These are phyloP conservation scores for Sporothrix brunneoviolacea DNA, from an alignment of 2,329 filamentous ascomycete species.

Conservation along the genomic window DNA sequence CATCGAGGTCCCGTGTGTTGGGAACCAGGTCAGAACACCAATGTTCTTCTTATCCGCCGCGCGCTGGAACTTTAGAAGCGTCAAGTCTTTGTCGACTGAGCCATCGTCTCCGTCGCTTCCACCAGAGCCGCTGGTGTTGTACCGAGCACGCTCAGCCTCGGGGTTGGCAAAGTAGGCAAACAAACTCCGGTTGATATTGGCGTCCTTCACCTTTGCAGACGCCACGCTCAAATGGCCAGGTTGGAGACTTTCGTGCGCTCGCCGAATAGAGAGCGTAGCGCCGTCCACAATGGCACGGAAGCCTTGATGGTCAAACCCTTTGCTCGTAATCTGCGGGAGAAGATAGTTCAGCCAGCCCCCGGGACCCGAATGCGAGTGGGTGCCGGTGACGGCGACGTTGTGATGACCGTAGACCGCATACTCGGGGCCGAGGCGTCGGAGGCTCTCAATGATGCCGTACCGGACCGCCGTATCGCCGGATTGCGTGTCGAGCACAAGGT, in stretches of 20 bases:
- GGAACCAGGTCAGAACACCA: slow-evolving; percentile 83
- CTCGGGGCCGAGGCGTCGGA: slow-evolving; percentile 60
- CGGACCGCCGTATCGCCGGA: slow-evolving; percentile 82
- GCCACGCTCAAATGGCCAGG: slow-evolving; percentile 63
- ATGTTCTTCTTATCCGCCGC: slow-evolving; percentile 65
- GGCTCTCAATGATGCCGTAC: slow-evolving; percentile 69
- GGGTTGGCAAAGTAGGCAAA: slow-evolving; percentile 83
- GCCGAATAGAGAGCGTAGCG: slow-evolving; percentile 67
- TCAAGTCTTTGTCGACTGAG: slow-evolving; percentile 66
- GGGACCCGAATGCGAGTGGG: slow-evolving; percentile 83
- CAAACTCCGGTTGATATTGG: slow-evolving; percentile 77
- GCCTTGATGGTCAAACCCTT: slow-evolving; percentile 78
- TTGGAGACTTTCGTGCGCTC: slow-evolving; percentile 57
- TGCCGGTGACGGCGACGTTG: slow-evolving; percentile 84
- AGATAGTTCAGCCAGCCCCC: slow-evolving; percentile 91
- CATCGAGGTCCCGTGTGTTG: slow-evolving; percentile 84
- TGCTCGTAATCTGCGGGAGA: slow-evolving; percentile 78
- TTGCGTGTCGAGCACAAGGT: slow-evolving; percentile 79
- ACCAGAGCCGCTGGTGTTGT: slow-evolving; percentile 41
- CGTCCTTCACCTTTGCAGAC: slow-evolving; percentile 52
- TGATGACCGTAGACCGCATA: slow-evolving; percentile 69
- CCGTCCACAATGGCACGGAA: slow-evolving; percentile 85
- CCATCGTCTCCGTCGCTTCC: slow-evolving; percentile 15
- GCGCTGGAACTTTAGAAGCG: slow-evolving; percentile 66
- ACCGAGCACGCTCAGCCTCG: slow-evolving; percentile 60